Base-by-base conservation (phyloP, 2,329 filamentous ascomycete genomes). In the Stagonosporopsis tanaceti region DNA sequence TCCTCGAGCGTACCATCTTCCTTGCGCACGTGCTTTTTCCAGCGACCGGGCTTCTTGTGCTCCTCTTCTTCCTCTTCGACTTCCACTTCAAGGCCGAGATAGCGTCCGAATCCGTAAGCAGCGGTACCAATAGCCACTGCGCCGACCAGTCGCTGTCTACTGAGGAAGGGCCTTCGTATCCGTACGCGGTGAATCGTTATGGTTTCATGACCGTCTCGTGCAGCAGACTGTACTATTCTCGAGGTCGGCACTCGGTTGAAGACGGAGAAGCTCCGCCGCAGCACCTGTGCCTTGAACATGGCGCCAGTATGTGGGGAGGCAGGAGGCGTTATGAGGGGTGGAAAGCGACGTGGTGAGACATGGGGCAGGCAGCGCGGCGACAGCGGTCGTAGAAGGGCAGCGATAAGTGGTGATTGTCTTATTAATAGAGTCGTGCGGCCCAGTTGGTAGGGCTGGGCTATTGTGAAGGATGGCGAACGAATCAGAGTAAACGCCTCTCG, bases 161-260 rank as follows among this genome's bases (percentile, higher is more conserved):
- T 53, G 22, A 54, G 32, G 27, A 76, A 67, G 20, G 72, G 77
- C 42, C 63, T 68, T 41, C 61, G 66, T 64, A 82, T 76, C 60
- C 76, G 78, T 38, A 82, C 79, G 20, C 72, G 68, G 57, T 80
- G 73, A 44, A 76, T 68, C 9, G 59, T 66, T 42, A 76, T 63
- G 8, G 55, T 65, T 22, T 71, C 66, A 41, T 74, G 65, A 32
- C 72, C 73, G 65, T 73, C 55, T 45, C 70, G 69, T 15, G 66
- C 66, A 8, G 71, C 69, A 9, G 67, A 66, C 22, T 58, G 66
- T 17, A 65, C 57, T 40, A 74, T 58, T 11, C 64, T 62, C 39
- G 70, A 61, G 40, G 65, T 61, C 4, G 67, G 66, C 8, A 64
- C 51, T 45, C 66, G 59, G 46, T 63, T 70, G 54, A 68, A 75